Evolutionary conservation across 1,284 basidiomycete species (phyloP).

Genomic region (Pseudozyma flocculosa): DNA sequence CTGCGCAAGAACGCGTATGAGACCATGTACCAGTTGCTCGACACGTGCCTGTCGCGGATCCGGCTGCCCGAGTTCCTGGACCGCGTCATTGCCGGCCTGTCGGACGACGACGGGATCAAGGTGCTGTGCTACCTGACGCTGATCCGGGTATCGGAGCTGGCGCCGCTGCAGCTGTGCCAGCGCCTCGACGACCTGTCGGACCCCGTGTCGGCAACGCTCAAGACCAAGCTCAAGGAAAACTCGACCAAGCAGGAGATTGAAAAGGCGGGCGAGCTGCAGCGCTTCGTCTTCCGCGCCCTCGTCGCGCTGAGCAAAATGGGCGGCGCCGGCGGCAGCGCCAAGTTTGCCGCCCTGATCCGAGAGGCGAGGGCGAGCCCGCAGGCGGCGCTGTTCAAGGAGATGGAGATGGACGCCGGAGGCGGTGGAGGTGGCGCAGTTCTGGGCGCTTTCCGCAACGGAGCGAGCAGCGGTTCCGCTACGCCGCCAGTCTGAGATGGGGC

Average conservation of each 20-base stretch:
- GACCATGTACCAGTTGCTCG: conserved; percentile 91
- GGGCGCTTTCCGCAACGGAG: no score
- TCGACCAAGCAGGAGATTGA: conserved; percentile 96
- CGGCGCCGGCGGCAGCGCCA: conserved; percentile 1
- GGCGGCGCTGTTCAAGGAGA: background rate
- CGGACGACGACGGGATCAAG: conserved; percentile 95
- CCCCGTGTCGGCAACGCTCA: conserved; percentile 76
- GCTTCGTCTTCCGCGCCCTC: conserved; percentile 80
- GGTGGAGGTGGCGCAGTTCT: background rate
- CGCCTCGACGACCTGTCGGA: conserved; percentile 82
- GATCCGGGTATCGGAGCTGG: conserved; percentile 79
- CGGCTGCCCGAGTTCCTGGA: conserved; percentile 81
- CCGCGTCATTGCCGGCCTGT: conserved; percentile 77
- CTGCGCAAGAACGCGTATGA: conserved; percentile 88
- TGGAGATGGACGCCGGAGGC: background rate
- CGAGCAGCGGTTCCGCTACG: no score
- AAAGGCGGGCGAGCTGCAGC: conserved; percentile 84
- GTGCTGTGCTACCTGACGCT: conserved; percentile 93
- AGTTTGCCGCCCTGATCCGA: conserved; percentile 4
- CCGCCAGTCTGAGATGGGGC: conserved; percentile 1
- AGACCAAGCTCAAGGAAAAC: conserved; percentile 70
- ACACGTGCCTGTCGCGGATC: conserved; percentile 81
- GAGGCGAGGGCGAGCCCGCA: conserved; percentile 5
- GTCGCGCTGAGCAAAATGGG: conserved; percentile 66
- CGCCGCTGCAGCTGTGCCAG: conserved; percentile 58